Evolutionary conservation across 2,329 filamentous ascomycete species (phyloP).

Genomic region (Byssothecium circinans): DNA sequence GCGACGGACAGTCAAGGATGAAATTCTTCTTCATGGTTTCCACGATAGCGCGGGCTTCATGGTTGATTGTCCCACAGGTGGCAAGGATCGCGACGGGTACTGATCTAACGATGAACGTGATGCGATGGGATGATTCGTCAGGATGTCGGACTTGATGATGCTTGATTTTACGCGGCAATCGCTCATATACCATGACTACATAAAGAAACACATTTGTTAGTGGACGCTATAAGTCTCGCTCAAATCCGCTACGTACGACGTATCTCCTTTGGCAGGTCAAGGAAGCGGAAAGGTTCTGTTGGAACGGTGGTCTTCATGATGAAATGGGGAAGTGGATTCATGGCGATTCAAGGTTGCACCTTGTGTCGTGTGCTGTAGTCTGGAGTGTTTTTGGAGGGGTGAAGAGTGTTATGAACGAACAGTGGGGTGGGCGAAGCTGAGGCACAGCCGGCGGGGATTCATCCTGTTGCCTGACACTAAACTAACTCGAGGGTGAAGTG

Average conservation of each 20-base stretch:
- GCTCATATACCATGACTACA: slow-evolving; percentile 9
- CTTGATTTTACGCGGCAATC: slow-evolving; percentile 7
- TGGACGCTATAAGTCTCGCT: not conserved
- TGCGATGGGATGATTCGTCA: slow-evolving; percentile 11
- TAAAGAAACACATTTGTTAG: not conserved
- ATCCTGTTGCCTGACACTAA: slow-evolving; percentile 1
- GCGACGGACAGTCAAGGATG: slow-evolving; percentile 8
- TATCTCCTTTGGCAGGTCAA: slow-evolving; percentile 10
- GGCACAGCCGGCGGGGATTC: not conserved
- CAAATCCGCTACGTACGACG: not conserved
- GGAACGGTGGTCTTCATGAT: slow-evolving; percentile 1
- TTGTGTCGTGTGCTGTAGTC: not conserved
- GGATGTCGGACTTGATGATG: slow-evolving; percentile 11
- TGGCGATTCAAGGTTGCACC: not conserved
- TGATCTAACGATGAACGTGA: slow-evolving; percentile 9
- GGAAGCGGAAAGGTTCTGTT: slow-evolving; percentile 7
- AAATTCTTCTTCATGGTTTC: slow-evolving; percentile 1
- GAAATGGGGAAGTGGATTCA: not conserved
- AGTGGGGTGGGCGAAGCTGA: slow-evolving; percentile 1
- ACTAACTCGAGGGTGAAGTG: not conserved
- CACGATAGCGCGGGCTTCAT: slow-evolving; percentile 5
- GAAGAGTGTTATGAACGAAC: not conserved
- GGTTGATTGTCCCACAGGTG: slow-evolving; percentile 7
- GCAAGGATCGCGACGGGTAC: slow-evolving; percentile 10
- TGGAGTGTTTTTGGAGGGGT: not conserved